These are phyloP conservation scores for Eragrostis nindensis DNA, from an alignment of 176 grass and related monocot species.

Conservation along the genomic window DNA sequence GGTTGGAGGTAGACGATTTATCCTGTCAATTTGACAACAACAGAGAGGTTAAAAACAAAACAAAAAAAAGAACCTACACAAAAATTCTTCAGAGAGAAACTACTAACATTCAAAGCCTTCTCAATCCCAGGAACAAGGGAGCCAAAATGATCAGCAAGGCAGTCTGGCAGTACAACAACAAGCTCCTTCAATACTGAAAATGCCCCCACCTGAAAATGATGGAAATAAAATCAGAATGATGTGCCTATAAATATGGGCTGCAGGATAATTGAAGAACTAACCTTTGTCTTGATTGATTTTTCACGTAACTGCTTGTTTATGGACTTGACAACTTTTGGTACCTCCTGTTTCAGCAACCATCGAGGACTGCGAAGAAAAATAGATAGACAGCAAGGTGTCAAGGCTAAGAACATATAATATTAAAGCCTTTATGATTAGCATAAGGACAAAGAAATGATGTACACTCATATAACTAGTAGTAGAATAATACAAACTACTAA, in stretches of 20 bases:
- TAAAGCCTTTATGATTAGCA: not conserved
- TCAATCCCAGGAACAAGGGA: slow-evolving; percentile 97
- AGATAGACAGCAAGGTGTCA: not conserved
- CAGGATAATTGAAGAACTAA: slow-evolving; percentile 41
- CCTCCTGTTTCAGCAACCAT: slow-evolving; percentile 98
- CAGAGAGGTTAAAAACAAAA: slow-evolving; percentile 1
- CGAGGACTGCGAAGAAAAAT: slow-evolving; percentile 65
- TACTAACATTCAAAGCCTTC: slow-evolving; percentile 96
- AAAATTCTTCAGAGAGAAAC: not conserved
- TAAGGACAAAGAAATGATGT: not conserved
- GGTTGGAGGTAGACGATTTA: slow-evolving; percentile 95
- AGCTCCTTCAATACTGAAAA: slow-evolving; percentile 98
- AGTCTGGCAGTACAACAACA: slow-evolving; percentile 90
- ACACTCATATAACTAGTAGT: not conserved
- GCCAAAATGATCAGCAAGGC: slow-evolving; percentile 94
- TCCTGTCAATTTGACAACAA: slow-evolving; percentile 61
- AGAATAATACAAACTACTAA: not conserved
- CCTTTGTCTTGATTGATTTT: slow-evolving; percentile 99
- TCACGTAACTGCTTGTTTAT: slow-evolving; percentile 95
- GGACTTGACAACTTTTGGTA: slow-evolving; percentile 94
- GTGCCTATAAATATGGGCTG: slow-evolving; percentile 19
- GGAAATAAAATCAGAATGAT: slow-evolving; percentile 8
- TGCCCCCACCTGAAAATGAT: slow-evolving; percentile 71
- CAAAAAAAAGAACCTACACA: not conserved
- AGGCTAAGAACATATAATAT: not conserved